These are phyloP conservation scores for Candolleomyces efflorescens DNA, from an alignment of 768 basidiomycete genomes.

Conservation along the genomic window DNA sequence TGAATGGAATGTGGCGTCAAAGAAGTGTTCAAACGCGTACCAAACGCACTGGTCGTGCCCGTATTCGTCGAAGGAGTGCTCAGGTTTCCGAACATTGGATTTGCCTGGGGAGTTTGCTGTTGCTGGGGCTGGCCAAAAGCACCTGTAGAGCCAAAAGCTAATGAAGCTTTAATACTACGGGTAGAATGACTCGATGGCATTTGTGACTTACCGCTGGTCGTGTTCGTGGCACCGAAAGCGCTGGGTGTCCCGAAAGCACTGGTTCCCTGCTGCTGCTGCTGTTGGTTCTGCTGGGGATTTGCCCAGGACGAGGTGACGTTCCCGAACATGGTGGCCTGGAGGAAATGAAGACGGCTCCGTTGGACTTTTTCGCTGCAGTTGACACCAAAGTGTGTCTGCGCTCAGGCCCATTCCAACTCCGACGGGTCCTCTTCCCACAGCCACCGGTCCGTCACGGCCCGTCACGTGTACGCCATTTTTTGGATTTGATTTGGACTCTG, in stretches of 20 bases:
- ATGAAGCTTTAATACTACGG: constrained; percentile 20
- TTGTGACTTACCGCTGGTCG: constrained; percentile 34
- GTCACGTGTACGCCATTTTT: constrained; percentile 33
- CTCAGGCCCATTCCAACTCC: not conserved
- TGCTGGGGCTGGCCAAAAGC: constrained; percentile 59
- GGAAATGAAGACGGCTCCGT: not conserved
- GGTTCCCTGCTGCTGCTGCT: constrained; percentile 50
- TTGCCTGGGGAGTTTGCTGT: constrained; percentile 59
- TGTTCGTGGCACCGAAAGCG: constrained; percentile 52
- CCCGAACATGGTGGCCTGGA: constrained; percentile 56
- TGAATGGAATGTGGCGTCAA: not conserved
- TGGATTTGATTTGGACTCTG: constrained; percentile 1
- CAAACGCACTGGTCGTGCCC: constrained; percentile 12
- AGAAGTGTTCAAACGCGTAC: constrained; percentile 4
- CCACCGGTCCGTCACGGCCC: constrained; percentile 10
- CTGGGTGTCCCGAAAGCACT: constrained; percentile 69
- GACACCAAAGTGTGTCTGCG: not conserved
- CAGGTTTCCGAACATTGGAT: constrained; percentile 78
- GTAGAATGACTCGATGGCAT: constrained; percentile 17
- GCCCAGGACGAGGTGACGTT: constrained; percentile 54
- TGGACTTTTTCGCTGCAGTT: not conserved
- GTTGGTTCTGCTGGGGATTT: constrained; percentile 62
- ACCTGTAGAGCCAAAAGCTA: constrained; percentile 51
- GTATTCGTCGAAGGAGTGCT: constrained; percentile 24
- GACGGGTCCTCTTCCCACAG: constrained; percentile 13